Conservation (phyloP, 108 stramenopile genomes). For the Nitzschia sp. region DNA sequence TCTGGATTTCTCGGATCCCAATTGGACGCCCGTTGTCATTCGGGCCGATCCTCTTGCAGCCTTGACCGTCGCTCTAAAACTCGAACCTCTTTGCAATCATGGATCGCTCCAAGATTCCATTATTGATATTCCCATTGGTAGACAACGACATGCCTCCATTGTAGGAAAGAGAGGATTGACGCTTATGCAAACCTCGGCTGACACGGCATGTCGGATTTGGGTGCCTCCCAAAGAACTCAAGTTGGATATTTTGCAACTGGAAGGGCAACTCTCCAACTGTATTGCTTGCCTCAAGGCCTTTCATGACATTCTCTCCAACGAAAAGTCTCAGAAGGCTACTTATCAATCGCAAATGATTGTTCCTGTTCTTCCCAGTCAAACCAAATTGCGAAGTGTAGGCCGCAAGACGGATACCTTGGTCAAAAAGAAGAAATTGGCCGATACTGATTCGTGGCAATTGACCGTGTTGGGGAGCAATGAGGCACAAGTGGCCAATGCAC, state of each 20-base stretch:
- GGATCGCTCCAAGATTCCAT: slow-evolving; percentile 17
- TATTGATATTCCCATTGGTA: slow-evolving; percentile 53
- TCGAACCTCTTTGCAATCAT: slow-evolving; percentile 4
- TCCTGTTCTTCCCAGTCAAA: slow-evolving; percentile 43
- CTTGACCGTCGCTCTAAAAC: slow-evolving; percentile 40
- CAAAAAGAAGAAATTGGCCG: slow-evolving; percentile 30
- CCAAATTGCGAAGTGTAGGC: slow-evolving; percentile 48
- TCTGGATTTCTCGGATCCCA: slow-evolving; percentile 45
- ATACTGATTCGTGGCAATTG: slow-evolving; percentile 2
- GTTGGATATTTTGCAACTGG: slow-evolving; percentile 54
- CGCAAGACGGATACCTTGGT: slow-evolving; percentile 51
- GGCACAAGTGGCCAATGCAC: slow-evolving; percentile 14
- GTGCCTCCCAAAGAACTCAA: slow-evolving; percentile 57
- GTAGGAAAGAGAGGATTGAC: slow-evolving; percentile 60
- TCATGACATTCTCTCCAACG: slow-evolving; percentile 5
- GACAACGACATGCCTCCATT: slow-evolving; percentile 54
- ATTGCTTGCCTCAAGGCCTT: slow-evolving; percentile 28
- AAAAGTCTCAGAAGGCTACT: slow-evolving; percentile 6
- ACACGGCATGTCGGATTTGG: slow-evolving; percentile 64
- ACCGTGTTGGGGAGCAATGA: slow-evolving; percentile 13
- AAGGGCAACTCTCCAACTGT: slow-evolving; percentile 42
- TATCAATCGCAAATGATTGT: slow-evolving; percentile 26
- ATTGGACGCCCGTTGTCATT: slow-evolving; percentile 74
- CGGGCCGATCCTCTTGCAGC: slow-evolving; percentile 59
- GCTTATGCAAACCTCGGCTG: slow-evolving; percentile 54